Conservation (phyloP, 805 yeast genomes). For the Candida sakaeoensis region DNA sequence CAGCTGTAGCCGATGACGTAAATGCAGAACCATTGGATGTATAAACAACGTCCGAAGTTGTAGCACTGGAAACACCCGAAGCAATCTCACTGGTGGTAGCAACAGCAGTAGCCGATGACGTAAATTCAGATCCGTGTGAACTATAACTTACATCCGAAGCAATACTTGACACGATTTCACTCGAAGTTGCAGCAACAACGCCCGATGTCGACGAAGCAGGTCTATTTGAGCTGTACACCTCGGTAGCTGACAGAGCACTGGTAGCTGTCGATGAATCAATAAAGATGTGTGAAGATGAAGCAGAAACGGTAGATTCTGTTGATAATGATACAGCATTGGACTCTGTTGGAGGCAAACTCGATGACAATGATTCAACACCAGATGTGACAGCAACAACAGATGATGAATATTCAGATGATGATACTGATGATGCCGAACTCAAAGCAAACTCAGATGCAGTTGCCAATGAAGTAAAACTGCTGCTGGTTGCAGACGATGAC, state of each 20-base stretch:
- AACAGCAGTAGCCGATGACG: neutral
- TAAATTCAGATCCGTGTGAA: neutral
- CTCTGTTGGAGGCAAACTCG: neutral
- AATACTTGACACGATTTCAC: neutral
- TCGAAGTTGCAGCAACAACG: neutral
- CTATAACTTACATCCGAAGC: neutral
- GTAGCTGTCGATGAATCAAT: neutral
- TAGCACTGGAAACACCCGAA: neutral
- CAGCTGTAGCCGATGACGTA: neutral
- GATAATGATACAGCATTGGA: neutral
- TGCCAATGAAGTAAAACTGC: slow-evolving; percentile 13
- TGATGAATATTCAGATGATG: neutral
- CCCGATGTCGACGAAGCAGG: neutral
- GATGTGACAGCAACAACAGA: slow-evolving; percentile 6
- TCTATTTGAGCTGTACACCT: too few species aligned
- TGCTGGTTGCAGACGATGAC: slow-evolving; percentile 23
- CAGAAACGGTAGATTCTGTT: neutral
- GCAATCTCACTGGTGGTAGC: neutral
- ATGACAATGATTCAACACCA: too few species aligned
- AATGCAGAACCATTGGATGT: neutral
- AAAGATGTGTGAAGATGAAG: neutral
- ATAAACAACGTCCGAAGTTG: neutral
- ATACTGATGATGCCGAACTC: neutral
- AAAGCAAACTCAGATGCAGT: slow-evolving; percentile 3
- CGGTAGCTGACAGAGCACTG: too few species aligned